These are phyloP conservation scores for Conringia planisiliqua DNA, from an alignment of 345 rosid species.

Conservation along the genomic window DNA sequence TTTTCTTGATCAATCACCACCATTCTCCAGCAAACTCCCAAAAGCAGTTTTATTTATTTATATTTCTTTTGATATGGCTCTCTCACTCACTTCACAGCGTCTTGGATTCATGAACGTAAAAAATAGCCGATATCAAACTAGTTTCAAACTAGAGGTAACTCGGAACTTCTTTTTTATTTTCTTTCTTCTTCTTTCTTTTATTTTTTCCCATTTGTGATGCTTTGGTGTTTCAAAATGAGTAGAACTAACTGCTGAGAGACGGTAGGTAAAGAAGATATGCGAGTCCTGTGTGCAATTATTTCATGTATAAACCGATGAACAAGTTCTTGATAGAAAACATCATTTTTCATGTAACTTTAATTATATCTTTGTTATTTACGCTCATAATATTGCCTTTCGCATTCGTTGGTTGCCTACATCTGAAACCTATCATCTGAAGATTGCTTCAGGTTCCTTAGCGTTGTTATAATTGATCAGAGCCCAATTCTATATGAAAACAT, in stretches of 20 bases:
- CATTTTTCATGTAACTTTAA: conserved; percentile 22
- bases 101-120: conserved; percentile 22
- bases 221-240: conserved; percentile 20
- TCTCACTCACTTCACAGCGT: neutral
- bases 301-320: conserved; percentile 21
- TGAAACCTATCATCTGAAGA: no score
- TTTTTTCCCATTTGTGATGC: neutral
- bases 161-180: conserved; percentile 26
- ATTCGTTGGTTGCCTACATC: neutral
- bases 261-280: conserved; percentile 23
- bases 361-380: neutral
- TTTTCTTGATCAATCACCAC: conserved; percentile 23
- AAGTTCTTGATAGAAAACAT: neutral
- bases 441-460: no score
- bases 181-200: neutral
- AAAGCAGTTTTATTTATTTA: conserved; percentile 28
- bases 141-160: conserved; percentile 33
- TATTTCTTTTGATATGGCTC: conserved; percentile 28
- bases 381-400: neutral
- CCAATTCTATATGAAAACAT: no score
- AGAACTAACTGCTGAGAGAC: conserved; percentile 26
- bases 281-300: conserved; percentile 29
- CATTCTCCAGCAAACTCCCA: conserved; percentile 34
- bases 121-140: conserved; percentile 17
- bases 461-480: no score